Evolutionary conservation across 2,329 filamentous ascomycete genomes (phyloP).

Genomic region (Penicillium aurantiogriseum): DNA sequence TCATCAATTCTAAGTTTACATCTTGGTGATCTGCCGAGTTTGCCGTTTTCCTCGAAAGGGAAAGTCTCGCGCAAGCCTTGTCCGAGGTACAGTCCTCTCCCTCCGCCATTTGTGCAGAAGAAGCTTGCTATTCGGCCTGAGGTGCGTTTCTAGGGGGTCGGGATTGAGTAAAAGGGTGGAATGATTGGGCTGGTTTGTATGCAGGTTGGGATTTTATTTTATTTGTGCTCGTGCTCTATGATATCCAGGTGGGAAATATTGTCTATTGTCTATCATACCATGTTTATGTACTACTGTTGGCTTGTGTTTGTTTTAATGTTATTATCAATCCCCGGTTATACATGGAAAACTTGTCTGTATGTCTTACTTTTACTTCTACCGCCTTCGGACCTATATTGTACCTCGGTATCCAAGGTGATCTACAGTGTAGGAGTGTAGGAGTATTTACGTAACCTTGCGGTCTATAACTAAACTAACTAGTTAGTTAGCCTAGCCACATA

Average conservation of each 20-base stretch:
- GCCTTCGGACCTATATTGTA: no score
- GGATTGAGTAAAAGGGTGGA: no score
- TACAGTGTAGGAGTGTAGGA: no score
- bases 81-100: conserved; percentile 20
- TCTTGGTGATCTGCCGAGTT: conserved; percentile 13
- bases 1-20: conserved; percentile 21
- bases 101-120: conserved; percentile 16
- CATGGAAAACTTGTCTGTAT: no score
- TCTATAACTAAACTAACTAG: no score
- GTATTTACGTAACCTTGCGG: neutral
- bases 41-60: conserved; percentile 7
- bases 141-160: conserved; percentile 17
- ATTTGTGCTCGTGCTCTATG: neutral
- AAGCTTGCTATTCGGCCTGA: conserved; percentile 16
- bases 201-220: neutral
- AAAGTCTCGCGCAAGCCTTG: conserved; percentile 13
- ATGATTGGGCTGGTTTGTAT: neutral
- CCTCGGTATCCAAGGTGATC: neutral
- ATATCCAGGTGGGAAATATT: neutral
- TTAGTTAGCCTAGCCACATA: neutral
- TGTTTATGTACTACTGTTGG: neutral
- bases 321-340: neutral
- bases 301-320: neutral
- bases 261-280: neutral
- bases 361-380: no score